These are phyloP conservation scores for Elongisporangium anandrum DNA, from an alignment of 352 stramenopile species.

Conservation along the genomic window DNA sequence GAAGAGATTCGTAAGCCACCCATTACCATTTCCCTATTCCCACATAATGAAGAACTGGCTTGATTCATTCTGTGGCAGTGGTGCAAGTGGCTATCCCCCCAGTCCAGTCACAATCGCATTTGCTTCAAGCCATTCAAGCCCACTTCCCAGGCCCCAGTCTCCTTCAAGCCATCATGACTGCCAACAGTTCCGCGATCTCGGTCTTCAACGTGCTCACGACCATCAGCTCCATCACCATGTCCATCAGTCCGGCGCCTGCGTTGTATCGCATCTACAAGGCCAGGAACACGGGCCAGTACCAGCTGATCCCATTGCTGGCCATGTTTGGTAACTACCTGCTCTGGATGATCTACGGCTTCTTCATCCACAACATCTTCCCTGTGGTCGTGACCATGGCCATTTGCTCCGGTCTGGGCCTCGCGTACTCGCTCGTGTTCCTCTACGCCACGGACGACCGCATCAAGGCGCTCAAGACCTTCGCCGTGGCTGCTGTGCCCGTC, in stretches of 20 bases:
- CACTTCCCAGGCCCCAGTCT: too few species aligned
- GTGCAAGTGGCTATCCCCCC: too few species aligned
- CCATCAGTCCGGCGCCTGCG: slow-evolving; percentile 30
- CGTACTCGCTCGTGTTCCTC: slow-evolving; percentile 26
- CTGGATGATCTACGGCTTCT: slow-evolving; percentile 39
- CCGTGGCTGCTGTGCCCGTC: neutral
- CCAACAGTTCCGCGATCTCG: neutral
- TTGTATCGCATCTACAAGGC: slow-evolving; percentile 41
- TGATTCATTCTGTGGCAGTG: too few species aligned
- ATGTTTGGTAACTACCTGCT: slow-evolving; percentile 40
- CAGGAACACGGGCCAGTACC: slow-evolving; percentile 30
- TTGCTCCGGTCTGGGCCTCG: slow-evolving; percentile 19
- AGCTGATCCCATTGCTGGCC: slow-evolving; percentile 34
- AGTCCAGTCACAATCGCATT: too few species aligned
- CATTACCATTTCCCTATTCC: too few species aligned
- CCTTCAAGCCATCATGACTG: too few species aligned
- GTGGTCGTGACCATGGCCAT: slow-evolving; percentile 31
- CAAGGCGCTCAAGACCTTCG: slow-evolving; percentile 13
- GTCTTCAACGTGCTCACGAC: slow-evolving; percentile 27
- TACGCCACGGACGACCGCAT: slow-evolving; percentile 17
- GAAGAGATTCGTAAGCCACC: too few species aligned
- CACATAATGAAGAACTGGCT: too few species aligned
- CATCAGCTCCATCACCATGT: slow-evolving; percentile 37
- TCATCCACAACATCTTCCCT: slow-evolving; percentile 32
- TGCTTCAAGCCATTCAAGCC: too few species aligned